Evolutionary conservation across 225 moss, liverwort and hornwort genomes (phyloP).

Genomic region (Neckera pumila): DNA sequence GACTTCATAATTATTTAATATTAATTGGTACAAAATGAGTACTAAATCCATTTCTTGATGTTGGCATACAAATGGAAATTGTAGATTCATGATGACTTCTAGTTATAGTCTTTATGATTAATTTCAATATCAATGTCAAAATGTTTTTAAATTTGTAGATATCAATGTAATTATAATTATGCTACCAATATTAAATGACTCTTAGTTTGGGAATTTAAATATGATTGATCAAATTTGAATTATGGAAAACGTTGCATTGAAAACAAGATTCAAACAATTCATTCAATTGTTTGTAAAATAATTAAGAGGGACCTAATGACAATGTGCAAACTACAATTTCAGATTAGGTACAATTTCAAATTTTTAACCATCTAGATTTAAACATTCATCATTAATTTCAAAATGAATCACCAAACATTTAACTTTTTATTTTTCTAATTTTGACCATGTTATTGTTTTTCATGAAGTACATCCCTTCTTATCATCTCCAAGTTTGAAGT

Average conservation of each 20-base stretch:
- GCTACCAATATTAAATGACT: too few relatives aligned
- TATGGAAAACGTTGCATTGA: background rate
- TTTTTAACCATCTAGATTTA: background rate
- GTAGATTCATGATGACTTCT: too few relatives aligned
- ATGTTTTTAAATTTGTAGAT: too few relatives aligned
- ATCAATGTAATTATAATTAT: too few relatives aligned
- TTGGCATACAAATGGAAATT: background rate
- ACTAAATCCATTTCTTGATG: background rate
- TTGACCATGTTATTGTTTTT: background rate
- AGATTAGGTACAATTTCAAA: too few relatives aligned
- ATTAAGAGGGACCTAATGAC: background rate
- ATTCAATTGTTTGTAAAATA: background rate
- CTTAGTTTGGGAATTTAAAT: too few relatives aligned
- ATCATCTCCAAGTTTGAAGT: background rate
- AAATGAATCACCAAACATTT: background rate
- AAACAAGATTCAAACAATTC: background rate
- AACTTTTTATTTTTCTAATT: background rate
- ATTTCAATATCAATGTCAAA: too few relatives aligned
- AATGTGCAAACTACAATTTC: too few relatives aligned
- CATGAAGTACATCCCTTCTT: rapidly evolving
- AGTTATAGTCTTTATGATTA: too few relatives aligned
- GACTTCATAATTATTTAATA: background rate
- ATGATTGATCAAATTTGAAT: background rate
- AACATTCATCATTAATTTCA: background rate
- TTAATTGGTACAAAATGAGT: background rate